A percentile compares a stretch with the other conserved stretches of the same genome.
These are phyloP conservation scores for Madurella mycetomatis DNA, from an alignment of 2,329 filamentous ascomycete genomes.

Conservation along the genomic window DNA sequence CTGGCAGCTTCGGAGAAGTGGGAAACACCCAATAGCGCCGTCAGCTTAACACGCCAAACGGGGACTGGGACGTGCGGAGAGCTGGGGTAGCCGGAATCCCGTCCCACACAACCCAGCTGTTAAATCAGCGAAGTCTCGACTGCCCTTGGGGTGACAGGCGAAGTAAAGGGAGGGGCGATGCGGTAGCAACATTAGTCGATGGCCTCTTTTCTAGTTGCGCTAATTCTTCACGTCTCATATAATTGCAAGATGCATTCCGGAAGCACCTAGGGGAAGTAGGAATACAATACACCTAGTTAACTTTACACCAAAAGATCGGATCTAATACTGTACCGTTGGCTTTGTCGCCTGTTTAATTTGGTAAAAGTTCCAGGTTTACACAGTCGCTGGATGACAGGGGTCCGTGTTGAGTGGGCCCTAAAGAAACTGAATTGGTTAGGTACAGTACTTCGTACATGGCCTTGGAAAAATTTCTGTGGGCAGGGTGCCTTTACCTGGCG, in stretches of 20 bases:
- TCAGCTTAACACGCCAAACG: slow-evolving; percentile 6
- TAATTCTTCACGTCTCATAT: slow-evolving; percentile 10
- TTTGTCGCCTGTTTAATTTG: too few relatives aligned
- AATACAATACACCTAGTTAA: too few relatives aligned
- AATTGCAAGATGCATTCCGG: slow-evolving; percentile 2
- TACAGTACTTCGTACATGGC: too few relatives aligned
- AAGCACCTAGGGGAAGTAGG: too few relatives aligned
- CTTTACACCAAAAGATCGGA: too few relatives aligned
- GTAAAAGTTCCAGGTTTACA: too few relatives aligned
- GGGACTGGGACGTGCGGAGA: neutral
- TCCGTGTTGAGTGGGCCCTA: too few relatives aligned
- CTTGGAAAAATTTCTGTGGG: too few relatives aligned
- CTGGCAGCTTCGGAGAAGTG: slow-evolving; percentile 9
- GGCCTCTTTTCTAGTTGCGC: slow-evolving; percentile 34
- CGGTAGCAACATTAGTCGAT: slow-evolving; percentile 41
- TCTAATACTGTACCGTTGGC: too few relatives aligned
- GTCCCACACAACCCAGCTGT: slow-evolving; percentile 10
- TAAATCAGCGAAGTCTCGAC: slow-evolving; percentile 25
- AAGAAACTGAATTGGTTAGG: too few relatives aligned
- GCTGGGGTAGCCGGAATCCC: neutral
- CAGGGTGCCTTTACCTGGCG: too few relatives aligned
- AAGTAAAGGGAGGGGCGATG: slow-evolving; percentile 30
- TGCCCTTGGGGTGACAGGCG: slow-evolving; percentile 28
- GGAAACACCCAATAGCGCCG: slow-evolving; percentile 10
- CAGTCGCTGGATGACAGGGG: too few relatives aligned